These are phyloP conservation scores for Quercus glauca DNA, from an alignment of 306 rosid species.

Conservation along the genomic window DNA sequence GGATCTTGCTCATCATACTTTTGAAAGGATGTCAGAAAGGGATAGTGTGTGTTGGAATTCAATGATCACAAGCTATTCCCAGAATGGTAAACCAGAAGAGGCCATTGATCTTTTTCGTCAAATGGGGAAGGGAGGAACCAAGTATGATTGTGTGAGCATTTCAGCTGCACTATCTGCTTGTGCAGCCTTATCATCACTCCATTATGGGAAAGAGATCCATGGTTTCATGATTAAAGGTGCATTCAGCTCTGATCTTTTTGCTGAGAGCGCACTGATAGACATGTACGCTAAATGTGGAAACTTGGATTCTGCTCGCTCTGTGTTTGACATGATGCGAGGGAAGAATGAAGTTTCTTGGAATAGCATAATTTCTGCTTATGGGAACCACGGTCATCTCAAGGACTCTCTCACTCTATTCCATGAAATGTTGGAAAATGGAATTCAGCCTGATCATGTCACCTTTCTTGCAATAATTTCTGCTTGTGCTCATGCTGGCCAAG, in stretches of 20 bases:
- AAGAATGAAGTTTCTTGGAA: conserved; percentile 90
- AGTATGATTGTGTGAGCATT: conserved; percentile 59
- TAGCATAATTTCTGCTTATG: conserved; percentile 74
- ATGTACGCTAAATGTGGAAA: conserved; percentile 88
- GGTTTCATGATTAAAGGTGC: conserved; percentile 50
- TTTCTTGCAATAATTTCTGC: conserved; percentile 79
- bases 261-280: conserved; percentile 69
- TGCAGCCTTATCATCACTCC: conserved; percentile 63
- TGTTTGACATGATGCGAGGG: conserved; percentile 56
- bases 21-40: conserved; percentile 49
- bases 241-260: conserved; percentile 46
- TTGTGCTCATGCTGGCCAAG: conserved; percentile 75
- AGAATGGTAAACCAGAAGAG: conserved; percentile 65
- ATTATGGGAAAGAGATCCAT: conserved; percentile 69
- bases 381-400: conserved; percentile 56
- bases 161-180: conserved; percentile 68
- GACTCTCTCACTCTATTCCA: conserved; percentile 55
- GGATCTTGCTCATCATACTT: conserved; percentile 57
- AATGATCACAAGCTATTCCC: conserved; percentile 68
- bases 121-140: conserved; percentile 59
- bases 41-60: conserved; percentile 84
- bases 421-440: conserved; percentile 54
- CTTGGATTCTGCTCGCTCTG: conserved; percentile 43
- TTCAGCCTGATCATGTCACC: conserved; percentile 77
- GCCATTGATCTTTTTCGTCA: conserved; percentile 62